These are phyloP conservation scores for Cyclanthera cordifolia DNA, from an alignment of 306 rosid species.

Conservation along the genomic window DNA sequence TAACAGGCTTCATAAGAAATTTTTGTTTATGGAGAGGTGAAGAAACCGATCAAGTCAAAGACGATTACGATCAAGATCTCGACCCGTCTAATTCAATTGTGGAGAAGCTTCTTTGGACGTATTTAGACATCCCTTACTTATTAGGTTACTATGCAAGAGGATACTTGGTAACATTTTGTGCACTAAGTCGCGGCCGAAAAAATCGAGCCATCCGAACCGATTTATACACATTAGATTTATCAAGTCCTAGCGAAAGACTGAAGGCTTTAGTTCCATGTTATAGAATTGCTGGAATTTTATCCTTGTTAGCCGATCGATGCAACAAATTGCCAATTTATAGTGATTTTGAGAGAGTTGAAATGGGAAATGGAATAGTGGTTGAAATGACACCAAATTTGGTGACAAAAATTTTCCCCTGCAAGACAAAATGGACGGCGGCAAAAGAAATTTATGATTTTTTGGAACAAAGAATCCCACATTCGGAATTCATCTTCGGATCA, in stretches of 20 bases:
- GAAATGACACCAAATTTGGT: slow-evolving; percentile 72
- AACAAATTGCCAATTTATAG: slow-evolving; percentile 29
- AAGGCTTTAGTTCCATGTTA: slow-evolving; percentile 62
- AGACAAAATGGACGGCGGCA: slow-evolving; percentile 45
- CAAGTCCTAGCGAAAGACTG: slow-evolving; percentile 41
- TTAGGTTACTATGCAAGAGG: slow-evolving; percentile 68
- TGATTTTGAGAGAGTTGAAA: slow-evolving; percentile 57
- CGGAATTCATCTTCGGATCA: slow-evolving; percentile 33
- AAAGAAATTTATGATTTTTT: slow-evolving; percentile 79
- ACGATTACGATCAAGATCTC: slow-evolving; percentile 20
- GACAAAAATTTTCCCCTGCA: slow-evolving; percentile 34
- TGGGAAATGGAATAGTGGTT: slow-evolving; percentile 33
- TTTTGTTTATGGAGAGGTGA: slow-evolving; percentile 91
- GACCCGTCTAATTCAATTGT: slow-evolving; percentile 44
- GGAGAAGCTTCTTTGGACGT: slow-evolving; percentile 58
- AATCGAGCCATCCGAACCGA: slow-evolving; percentile 41
- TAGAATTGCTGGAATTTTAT: slow-evolving; percentile 39
- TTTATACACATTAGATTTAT: slow-evolving; percentile 42
- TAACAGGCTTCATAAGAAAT: slow-evolving; percentile 51
- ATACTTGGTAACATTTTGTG: slow-evolving; percentile 57
- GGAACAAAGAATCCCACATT: slow-evolving; percentile 68
- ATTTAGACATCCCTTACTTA: slow-evolving; percentile 56
- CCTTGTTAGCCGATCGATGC: slow-evolving; percentile 48
- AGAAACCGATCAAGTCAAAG: slow-evolving; percentile 44
- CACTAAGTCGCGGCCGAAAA: slow-evolving; percentile 41